A percentile compares a stretch with the other conserved stretches of the same genome.
phyloP scores from a whole-genome alignment of 805 yeast genomes.

The Myxozyma melibiosi region DNA sequence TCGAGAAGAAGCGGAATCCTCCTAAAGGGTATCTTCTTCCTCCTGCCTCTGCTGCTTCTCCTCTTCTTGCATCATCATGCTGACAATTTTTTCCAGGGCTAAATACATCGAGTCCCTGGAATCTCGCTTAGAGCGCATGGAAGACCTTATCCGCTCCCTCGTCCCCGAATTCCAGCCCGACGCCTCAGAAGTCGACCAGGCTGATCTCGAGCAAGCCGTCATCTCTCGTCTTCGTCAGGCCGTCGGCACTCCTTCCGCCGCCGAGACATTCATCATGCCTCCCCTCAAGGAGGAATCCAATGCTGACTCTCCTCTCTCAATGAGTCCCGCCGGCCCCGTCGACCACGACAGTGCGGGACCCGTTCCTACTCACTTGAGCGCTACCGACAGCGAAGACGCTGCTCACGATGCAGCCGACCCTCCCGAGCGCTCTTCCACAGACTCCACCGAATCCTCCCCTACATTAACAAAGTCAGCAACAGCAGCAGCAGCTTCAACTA shows the following conservation, averaged over 20 bases:
- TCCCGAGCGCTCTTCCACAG: no score
- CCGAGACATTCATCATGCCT: conserved; percentile 5
- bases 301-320: not conserved
- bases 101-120: conserved; percentile 37
- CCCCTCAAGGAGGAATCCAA: not conserved
- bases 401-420: no score
- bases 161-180: conserved; percentile 23
- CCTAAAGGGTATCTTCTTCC: conserved; percentile 24
- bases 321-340: no score
- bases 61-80: no score
- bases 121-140: conserved; percentile 35
- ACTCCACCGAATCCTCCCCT: no score
- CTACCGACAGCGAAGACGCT: no score
- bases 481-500: no score
- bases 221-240: conserved; percentile 1
- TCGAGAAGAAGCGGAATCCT: conserved; percentile 37
- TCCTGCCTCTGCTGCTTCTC: not conserved
- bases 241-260: not conserved
- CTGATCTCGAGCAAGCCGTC: conserved; percentile 1
- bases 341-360: no score
- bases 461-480: no score
- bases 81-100: conserved; percentile 20
- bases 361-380: no score
- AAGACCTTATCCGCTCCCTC: conserved; percentile 31
- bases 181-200: not conserved